Evolutionary conservation across 176 grass and related monocot species (phyloP).

Genomic region (Triticum urartu): DNA sequence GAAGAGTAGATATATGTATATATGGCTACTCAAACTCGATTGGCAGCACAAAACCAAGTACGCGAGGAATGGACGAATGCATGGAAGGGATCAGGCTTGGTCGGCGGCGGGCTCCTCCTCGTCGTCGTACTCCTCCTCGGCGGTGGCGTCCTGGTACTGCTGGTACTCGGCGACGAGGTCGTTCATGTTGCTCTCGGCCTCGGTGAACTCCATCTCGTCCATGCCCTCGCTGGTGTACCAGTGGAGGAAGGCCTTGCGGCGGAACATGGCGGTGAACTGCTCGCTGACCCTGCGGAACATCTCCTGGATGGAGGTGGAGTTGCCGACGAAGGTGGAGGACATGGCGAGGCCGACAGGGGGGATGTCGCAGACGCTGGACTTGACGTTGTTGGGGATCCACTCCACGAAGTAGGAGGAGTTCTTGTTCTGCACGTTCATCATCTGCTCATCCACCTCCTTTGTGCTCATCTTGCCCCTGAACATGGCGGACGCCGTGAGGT

Average conservation of each 20-base stretch:
- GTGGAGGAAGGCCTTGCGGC: conserved; percentile 85
- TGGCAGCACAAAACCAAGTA: background rate
- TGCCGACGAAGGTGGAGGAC: conserved; percentile 78
- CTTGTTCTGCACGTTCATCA: conserved; percentile 84
- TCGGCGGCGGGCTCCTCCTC: conserved; percentile 37
- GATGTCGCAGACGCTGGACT: conserved; percentile 81
- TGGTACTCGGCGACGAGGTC: conserved; percentile 95
- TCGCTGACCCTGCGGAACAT: conserved; percentile 88
- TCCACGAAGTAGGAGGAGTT: conserved; percentile 74
- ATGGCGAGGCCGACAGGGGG: conserved; percentile 53
- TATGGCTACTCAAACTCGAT: background rate
- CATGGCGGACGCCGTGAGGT: conserved; percentile 77
- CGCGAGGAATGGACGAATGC: background rate
- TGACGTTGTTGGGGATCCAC: conserved; percentile 84
- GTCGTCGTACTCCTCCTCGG: conserved; percentile 53
- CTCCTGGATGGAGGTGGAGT: conserved; percentile 89
- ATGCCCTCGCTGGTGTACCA: conserved; percentile 84
- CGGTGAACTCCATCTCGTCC: conserved; percentile 99
- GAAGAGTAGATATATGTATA: background rate
- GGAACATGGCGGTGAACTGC: conserved; percentile 92
- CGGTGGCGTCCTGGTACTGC: conserved; percentile 95
- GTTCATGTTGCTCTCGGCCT: conserved; percentile 99
- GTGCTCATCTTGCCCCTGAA: conserved; percentile 78
- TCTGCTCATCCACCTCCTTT: conserved; percentile 80
- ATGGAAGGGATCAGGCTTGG: conserved; percentile 11